Conservation (phyloP, 768 basidiomycete species). For the Kwoniella botswanensis region DNA sequence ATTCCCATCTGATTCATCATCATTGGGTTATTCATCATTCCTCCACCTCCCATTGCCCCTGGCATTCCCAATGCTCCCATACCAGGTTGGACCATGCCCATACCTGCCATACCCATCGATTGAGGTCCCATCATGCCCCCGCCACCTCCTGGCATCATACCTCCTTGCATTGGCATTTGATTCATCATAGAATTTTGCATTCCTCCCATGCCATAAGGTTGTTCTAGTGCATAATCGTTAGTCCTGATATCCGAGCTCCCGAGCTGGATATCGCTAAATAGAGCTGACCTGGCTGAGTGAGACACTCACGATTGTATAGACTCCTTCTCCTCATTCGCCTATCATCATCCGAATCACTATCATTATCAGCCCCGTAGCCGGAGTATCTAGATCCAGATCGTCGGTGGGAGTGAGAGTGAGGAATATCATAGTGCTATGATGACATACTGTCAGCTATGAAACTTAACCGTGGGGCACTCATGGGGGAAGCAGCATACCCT, state of each 20-base stretch:
- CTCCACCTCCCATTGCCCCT: constrained; percentile 27
- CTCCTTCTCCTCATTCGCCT: constrained; percentile 34
- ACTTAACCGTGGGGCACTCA: background rate
- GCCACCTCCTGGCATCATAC: background rate
- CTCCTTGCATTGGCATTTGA: constrained; percentile 19
- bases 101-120: constrained; percentile 34
- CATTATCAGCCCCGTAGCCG: constrained; percentile 41
- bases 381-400: constrained; percentile 27
- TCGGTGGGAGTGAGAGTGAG: constrained; percentile 19
- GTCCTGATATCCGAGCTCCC: background rate
- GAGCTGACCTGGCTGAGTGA: background rate
- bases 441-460: constrained; percentile 3
- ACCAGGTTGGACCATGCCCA: constrained; percentile 39
- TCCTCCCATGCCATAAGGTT: constrained; percentile 18
- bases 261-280: too few relatives aligned
- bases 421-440: constrained; percentile 46
- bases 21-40: constrained; percentile 36
- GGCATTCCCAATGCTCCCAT: constrained; percentile 39
- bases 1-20: constrained; percentile 35
- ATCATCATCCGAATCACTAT: constrained; percentile 35
- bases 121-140: constrained; percentile 22
- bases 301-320: constrained; percentile 36
- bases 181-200: constrained; percentile 28
- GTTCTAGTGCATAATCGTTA: constrained; percentile 9
- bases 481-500: constrained; percentile 30